Percentiles rank a stretch among this genome's conserved stretches.
Conservation (phyloP, 1,139 yeast species). For the Pichia sp. region DNA sequence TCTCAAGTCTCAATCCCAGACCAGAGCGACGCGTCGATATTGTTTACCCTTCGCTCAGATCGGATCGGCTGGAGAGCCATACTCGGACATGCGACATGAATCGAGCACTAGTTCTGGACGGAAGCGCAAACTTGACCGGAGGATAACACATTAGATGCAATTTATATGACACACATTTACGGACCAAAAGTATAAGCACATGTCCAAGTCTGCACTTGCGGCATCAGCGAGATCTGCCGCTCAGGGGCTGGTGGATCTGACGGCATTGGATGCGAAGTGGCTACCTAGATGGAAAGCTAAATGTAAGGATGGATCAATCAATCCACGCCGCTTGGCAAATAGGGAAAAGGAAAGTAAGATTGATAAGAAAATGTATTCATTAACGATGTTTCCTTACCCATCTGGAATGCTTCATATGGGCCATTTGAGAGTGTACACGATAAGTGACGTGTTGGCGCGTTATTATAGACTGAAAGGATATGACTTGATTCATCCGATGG, state of each 20-base stretch:
- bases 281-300: conserved; percentile 38
- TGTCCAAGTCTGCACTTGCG: conserved; percentile 6
- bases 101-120: no score
- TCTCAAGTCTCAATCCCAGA: no score
- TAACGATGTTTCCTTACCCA: conserved; percentile 95
- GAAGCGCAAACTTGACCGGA: no score
- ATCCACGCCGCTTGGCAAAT: conserved; percentile 35
- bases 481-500: conserved; percentile 90
- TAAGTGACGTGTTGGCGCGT: conserved; percentile 77
- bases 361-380: conserved; percentile 48
- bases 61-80: no score
- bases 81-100: no score
- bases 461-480: conserved; percentile 71
- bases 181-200: no score
- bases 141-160: no score
- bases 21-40: no score
- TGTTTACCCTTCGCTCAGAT: no score
- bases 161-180: no score
- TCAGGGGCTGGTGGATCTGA: conserved; percentile 17
- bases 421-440: conserved; percentile 85
- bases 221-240: conserved; percentile 8
- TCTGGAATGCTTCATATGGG: conserved; percentile 92
- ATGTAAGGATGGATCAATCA: conserved; percentile 35
- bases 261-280: conserved; percentile 46
- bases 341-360: conserved; percentile 15